These are phyloP conservation scores for Hibiscus tridactylites DNA, from an alignment of 345 rosid genomes.

Conservation along the genomic window DNA sequence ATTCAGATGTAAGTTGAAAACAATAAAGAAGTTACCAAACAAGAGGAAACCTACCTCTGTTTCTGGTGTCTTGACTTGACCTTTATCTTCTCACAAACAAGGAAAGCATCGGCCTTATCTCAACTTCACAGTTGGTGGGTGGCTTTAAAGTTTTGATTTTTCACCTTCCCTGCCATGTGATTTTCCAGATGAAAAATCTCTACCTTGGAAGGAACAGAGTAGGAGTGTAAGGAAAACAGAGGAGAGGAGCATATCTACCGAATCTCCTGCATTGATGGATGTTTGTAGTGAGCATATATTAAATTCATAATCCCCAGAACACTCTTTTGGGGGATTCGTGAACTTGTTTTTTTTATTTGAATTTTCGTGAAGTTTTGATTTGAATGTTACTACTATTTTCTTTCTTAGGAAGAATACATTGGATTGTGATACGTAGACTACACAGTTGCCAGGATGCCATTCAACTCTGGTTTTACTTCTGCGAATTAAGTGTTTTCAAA, in stretches of 20 bases:
- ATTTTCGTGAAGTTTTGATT: neutral
- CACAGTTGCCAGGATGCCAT: neutral
- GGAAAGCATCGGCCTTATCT: neutral
- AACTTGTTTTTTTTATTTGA: neutral
- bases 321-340: neutral
- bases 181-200: neutral
- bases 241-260: neutral
- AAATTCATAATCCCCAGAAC: neutral
- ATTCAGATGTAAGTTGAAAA: neutral
- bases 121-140: neutral
- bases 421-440: neutral
- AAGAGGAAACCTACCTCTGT: neutral
- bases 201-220: neutral
- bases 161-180: neutral
- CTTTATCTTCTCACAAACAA: too few species aligned
- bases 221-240: neutral
- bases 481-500: too few species aligned
- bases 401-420: neutral
- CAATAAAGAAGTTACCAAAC: neutral
- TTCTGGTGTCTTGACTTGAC: neutral
- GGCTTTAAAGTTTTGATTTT: neutral
- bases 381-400: neutral
- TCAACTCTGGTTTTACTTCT: too few species aligned
- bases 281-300: neutral
- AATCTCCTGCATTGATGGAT: conserved; percentile 1